These are phyloP conservation scores for Aspergillus sclerotioniger DNA, from an alignment of 495 filamentous ascomycete species.

Conservation along the genomic window DNA sequence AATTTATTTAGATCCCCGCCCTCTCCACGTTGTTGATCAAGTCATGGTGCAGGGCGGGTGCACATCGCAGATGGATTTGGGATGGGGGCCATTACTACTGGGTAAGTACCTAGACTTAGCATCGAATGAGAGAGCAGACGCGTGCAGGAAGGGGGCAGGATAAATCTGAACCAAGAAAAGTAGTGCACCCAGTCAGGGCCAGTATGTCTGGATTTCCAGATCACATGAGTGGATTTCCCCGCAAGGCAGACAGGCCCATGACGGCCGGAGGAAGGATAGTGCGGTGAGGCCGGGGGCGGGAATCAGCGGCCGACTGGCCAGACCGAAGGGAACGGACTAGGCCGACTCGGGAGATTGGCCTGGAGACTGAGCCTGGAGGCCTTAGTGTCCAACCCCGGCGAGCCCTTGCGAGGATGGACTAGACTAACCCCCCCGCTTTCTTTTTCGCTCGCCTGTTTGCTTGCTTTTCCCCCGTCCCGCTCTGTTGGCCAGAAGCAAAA, in stretches of 20 bases:
- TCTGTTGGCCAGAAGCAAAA: no score
- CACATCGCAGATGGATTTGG: no score
- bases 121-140: no score
- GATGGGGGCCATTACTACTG: no score
- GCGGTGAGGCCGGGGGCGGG: not conserved
- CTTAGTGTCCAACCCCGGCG: conserved; percentile 2
- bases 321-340: not conserved
- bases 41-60: no score
- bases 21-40: no score
- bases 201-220: no score
- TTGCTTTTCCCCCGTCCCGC: not conserved
- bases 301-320: not conserved
- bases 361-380: not conserved
- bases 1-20: no score
- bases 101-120: no score
- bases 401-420: not conserved
- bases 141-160: no score
- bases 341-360: not conserved
- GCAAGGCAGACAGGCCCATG: conserved; percentile 1
- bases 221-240: not conserved
- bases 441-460: not conserved
- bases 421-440: conserved; percentile 1
- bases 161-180: no score
- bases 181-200: no score
- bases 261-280: conserved; percentile 3